These are phyloP conservation scores for Yueomyces sinensis DNA, from an alignment of 805 yeast genomes.

Conservation along the genomic window DNA sequence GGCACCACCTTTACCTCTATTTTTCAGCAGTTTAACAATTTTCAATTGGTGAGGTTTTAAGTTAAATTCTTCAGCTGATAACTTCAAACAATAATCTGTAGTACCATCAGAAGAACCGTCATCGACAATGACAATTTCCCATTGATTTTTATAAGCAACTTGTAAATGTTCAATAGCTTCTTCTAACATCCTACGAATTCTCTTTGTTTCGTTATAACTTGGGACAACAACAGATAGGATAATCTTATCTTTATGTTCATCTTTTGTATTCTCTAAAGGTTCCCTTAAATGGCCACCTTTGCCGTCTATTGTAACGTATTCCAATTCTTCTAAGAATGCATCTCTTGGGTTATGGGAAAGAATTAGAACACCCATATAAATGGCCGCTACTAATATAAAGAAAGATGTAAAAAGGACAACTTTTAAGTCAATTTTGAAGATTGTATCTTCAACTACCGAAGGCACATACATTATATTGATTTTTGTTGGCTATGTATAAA, in stretches of 20 bases:
- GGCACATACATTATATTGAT: no score
- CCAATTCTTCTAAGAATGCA: slow-evolving; percentile 38
- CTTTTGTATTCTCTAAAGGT: slow-evolving; percentile 12
- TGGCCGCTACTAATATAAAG: slow-evolving; percentile 2
- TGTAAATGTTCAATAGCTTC: slow-evolving; percentile 50
- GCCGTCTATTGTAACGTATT: slow-evolving; percentile 37
- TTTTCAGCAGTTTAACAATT: slow-evolving; percentile 54
- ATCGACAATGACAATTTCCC: slow-evolving; percentile 76
- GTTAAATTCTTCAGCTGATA: slow-evolving; percentile 33
- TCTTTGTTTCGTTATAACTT: slow-evolving; percentile 74
- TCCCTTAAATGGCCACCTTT: slow-evolving; percentile 19
- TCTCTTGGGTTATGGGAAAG: slow-evolving; percentile 54
- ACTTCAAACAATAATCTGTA: slow-evolving; percentile 50
- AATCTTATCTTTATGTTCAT: slow-evolving; percentile 3
- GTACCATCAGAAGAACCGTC: slow-evolving; percentile 87
- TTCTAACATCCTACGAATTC: slow-evolving; percentile 59
- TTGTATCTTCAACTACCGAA: no score
- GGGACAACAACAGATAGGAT: slow-evolving; percentile 75
- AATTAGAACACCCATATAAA: slow-evolving; percentile 30
- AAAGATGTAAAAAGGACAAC: neutral
- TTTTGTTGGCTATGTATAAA: no score
- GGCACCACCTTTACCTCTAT: slow-evolving; percentile 95
- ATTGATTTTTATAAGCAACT: slow-evolving; percentile 17
- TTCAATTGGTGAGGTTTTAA: slow-evolving; percentile 48
- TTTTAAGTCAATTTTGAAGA: neutral